phyloP scores from a whole-genome alignment of 139 green algal genomes.

The Tetradesmus lagerheimii region DNA sequence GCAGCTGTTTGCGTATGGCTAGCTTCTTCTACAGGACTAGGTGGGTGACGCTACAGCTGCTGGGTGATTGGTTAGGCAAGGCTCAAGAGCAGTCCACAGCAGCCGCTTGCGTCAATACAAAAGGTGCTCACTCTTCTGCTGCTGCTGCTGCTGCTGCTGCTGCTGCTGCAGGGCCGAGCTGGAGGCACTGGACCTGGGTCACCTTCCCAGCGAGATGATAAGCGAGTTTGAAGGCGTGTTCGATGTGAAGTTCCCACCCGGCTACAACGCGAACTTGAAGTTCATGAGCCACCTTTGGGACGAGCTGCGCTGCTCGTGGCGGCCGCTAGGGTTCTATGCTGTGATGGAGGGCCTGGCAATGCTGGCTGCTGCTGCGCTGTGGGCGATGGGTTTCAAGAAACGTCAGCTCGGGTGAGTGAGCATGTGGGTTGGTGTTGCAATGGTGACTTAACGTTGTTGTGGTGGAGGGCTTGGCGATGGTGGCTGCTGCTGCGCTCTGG shows the following conservation, averaged over 20 bases:
- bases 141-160: background rate
- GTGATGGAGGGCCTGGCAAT: conserved; percentile 51
- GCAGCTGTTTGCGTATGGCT: conserved; percentile 26
- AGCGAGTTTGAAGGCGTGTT: conserved; percentile 15
- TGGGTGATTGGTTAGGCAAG: no score
- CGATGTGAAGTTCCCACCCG: conserved; percentile 21
- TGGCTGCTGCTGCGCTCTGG: background rate
- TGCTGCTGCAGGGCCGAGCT: conserved; percentile 26
- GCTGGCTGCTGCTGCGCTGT: background rate
- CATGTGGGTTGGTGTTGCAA: no score
- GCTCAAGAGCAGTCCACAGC: no score
- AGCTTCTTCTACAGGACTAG: conserved; percentile 37
- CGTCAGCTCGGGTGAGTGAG: background rate
- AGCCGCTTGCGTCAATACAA: no score
- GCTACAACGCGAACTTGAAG: conserved; percentile 19
- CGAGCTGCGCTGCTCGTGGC: conserved; percentile 45
- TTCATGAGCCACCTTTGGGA: conserved; percentile 52
- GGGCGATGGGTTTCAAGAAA: conserved; percentile 42
- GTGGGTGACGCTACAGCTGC: background rate
- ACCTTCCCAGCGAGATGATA: background rate
- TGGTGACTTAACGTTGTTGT: no score
- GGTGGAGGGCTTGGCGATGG: no score
- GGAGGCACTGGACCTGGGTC: background rate
- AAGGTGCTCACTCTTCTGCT: background rate
- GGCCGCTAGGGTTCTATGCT: conserved; percentile 64